Conservation (phyloP, 768 basidiomycete genomes). For the Leccinum obscurum region DNA sequence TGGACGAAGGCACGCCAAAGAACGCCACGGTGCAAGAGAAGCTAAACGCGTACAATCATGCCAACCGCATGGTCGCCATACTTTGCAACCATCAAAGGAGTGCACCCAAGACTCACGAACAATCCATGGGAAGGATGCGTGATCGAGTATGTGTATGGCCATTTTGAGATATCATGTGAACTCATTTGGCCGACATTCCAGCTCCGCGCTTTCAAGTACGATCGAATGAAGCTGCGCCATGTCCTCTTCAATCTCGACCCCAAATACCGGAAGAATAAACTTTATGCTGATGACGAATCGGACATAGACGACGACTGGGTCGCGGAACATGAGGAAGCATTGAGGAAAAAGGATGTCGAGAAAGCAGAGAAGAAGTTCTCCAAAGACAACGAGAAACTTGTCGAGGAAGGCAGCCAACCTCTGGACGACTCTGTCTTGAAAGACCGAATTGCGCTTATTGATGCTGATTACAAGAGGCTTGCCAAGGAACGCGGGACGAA, state of each 20-base stretch:
- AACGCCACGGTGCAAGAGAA: constrained; percentile 89
- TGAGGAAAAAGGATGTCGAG: constrained; percentile 82
- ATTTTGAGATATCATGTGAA: neutral
- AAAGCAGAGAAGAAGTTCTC: constrained; percentile 91
- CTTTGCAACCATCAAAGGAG: constrained; percentile 98
- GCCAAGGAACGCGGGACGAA: constrained; percentile 80
- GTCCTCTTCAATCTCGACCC: constrained; percentile 76
- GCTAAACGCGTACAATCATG: constrained; percentile 94
- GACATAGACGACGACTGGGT: constrained; percentile 96
- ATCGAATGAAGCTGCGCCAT: constrained; percentile 95
- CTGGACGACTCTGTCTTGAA: constrained; percentile 63
- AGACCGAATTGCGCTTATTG: constrained; percentile 66
- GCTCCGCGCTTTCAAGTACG: constrained; percentile 91
- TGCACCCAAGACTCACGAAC: constrained; percentile 89
- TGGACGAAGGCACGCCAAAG: constrained; percentile 71
- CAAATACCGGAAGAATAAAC: constrained; percentile 79
- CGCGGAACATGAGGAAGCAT: constrained; percentile 70
- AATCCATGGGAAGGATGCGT: constrained; percentile 91
- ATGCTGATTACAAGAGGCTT: constrained; percentile 74
- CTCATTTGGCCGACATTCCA: constrained; percentile 34
- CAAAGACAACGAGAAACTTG: constrained; percentile 89
- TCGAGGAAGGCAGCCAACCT: constrained; percentile 64
- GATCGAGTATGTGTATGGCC: constrained; percentile 65
- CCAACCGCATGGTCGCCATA: constrained; percentile 95
- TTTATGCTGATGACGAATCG: constrained; percentile 80